Percentiles rank a stretch among this genome's conserved stretches.
Evolutionary conservation across 2,329 filamentous ascomycete genomes (phyloP).

Genomic region (Dothistroma pini): DNA sequence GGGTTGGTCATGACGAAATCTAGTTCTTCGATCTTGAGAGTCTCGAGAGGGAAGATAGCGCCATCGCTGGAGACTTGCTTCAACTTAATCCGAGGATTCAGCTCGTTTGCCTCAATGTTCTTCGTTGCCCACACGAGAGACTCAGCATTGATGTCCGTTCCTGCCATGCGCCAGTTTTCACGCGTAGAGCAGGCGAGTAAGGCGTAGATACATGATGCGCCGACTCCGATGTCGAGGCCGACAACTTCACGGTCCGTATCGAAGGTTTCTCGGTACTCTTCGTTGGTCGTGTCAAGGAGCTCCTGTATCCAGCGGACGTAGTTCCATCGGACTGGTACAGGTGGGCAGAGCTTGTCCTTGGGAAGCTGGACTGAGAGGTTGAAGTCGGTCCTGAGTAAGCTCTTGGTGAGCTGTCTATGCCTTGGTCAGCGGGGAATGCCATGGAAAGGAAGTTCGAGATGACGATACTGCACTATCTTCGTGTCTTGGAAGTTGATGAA

Average conservation of each 20-base stretch:
- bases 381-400: slow-evolving; percentile 73
- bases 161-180: slow-evolving; percentile 56
- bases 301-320: slow-evolving; percentile 88
- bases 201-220: slow-evolving; percentile 87
- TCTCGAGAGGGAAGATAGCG: slow-evolving; percentile 61
- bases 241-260: slow-evolving; percentile 54
- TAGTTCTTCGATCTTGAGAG: slow-evolving; percentile 52
- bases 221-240: slow-evolving; percentile 67
- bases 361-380: slow-evolving; percentile 67
- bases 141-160: slow-evolving; percentile 67
- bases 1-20: slow-evolving; percentile 94
- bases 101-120: slow-evolving; percentile 65
- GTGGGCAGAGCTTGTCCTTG: slow-evolving; percentile 76
- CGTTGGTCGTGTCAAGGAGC: slow-evolving; percentile 67
- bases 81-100: slow-evolving; percentile 63
- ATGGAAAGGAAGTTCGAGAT: too few relatives aligned
- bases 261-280: slow-evolving; percentile 44
- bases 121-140: slow-evolving; percentile 62
- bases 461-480: slow-evolving; percentile 62
- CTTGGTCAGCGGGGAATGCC: not conserved
- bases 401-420: slow-evolving; percentile 64
- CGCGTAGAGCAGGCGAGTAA: slow-evolving; percentile 70
- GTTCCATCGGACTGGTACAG: slow-evolving; percentile 67
- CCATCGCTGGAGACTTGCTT: slow-evolving; percentile 53
- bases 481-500: slow-evolving; percentile 80